phyloP scores from a whole-genome alignment of 2,329 filamentous ascomycete genomes.

The Sporothrix pseudoabietina region DNA sequence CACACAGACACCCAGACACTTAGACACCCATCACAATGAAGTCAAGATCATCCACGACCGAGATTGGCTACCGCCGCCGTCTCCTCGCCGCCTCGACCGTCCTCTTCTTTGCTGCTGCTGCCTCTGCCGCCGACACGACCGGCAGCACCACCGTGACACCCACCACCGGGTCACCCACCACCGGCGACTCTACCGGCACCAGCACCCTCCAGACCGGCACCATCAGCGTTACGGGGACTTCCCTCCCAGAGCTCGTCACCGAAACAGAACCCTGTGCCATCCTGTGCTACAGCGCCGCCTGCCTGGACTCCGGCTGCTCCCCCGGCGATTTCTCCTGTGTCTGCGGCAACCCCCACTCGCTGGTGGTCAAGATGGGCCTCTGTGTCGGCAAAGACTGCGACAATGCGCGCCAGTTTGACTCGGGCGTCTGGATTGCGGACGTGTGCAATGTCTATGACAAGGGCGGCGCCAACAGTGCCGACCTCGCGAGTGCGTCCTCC shows the following conservation, averaged over 20 bases:
- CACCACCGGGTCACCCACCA: neutral
- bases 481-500: conserved; percentile 30
- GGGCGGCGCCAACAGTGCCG: conserved; percentile 19
- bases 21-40: neutral
- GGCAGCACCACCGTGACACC: neutral
- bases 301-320: conserved; percentile 32
- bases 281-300: conserved; percentile 34
- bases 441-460: conserved; percentile 31
- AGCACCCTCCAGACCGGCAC: conserved; percentile 14
- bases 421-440: conserved; percentile 33
- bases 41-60: conserved; percentile 14
- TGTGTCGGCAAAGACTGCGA: conserved; percentile 35
- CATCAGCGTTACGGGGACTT: conserved; percentile 31
- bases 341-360: conserved; percentile 35
- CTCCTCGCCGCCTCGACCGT: neutral
- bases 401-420: conserved; percentile 27
- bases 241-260: conserved; percentile 31
- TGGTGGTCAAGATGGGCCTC: conserved; percentile 36
- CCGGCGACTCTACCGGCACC: neutral
- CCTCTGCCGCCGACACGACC: neutral
- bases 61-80: conserved; percentile 5
- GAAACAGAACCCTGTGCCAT: conserved; percentile 33
- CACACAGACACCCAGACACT: too few species aligned
- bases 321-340: conserved; percentile 34
- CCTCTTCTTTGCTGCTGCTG: conserved; percentile 10